Evolutionary conservation across 208 protist genomes (phyloP).

Genomic region (Leishmania tropica): DNA sequence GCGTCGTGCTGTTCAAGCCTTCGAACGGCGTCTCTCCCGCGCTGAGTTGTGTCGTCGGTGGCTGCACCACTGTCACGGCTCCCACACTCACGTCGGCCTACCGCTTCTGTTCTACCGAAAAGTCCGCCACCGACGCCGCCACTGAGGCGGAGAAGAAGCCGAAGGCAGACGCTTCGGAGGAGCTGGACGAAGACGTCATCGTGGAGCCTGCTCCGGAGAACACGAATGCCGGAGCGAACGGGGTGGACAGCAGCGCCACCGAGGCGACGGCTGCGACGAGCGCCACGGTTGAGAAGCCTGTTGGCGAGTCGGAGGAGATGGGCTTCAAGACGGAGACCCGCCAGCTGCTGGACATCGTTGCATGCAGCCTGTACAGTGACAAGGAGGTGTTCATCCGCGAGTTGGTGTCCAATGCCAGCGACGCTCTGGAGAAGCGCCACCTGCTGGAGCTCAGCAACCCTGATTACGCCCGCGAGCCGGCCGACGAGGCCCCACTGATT

Average conservation of each 20-base stretch:
- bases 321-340: conserved; percentile 98
- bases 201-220: conserved; percentile 69
- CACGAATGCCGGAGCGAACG: conserved; percentile 10
- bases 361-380: conserved; percentile 97
- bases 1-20: not conserved
- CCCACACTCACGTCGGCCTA: conserved; percentile 18
- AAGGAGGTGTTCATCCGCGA: conserved; percentile 99
- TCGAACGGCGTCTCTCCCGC: not conserved
- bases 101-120: conserved; percentile 29
- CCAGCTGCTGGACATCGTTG: conserved; percentile 98
- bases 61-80: not conserved
- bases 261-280: conserved; percentile 20
- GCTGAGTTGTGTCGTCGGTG: not conserved
- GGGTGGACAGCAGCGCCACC: conserved; percentile 19
- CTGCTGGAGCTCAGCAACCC: conserved; percentile 87
- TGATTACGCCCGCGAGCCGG: conserved; percentile 74
- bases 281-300: conserved; percentile 54
- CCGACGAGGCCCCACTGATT: conserved; percentile 85
- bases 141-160: conserved; percentile 12
- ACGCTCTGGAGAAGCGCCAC: conserved; percentile 97
- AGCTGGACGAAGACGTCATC: conserved; percentile 87
- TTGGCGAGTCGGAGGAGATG: conserved; percentile 86
- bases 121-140: conserved; percentile 3
- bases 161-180: conserved; percentile 26
- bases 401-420: conserved; percentile 97